Percentiles rank a stretch among this genome's conserved stretches.
phyloP scores from a whole-genome alignment of 192 early-diverging fungal genomes.

The Haplosporangium gracile region DNA sequence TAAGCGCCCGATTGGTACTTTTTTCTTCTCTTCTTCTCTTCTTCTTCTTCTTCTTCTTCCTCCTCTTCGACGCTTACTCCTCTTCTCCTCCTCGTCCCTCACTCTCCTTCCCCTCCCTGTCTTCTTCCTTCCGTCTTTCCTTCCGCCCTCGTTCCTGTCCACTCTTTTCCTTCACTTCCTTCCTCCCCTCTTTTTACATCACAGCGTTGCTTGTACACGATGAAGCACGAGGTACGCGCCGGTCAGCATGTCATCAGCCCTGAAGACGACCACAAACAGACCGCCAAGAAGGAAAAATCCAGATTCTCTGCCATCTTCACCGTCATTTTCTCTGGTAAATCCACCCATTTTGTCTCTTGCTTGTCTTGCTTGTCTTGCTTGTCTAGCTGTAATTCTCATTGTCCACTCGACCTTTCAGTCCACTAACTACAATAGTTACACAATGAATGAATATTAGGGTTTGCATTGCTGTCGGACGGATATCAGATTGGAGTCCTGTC shows the following conservation, averaged over 20 bases:
- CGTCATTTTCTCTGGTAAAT: constrained; percentile 30
- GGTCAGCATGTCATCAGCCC: background rate
- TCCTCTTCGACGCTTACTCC: background rate
- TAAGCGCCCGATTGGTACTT: too few relatives aligned
- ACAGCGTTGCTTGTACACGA: background rate
- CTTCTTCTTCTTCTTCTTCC: background rate
- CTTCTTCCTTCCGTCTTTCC: background rate
- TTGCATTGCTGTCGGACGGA: constrained; percentile 64
- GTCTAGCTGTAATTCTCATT: background rate
- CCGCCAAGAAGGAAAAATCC: constrained; percentile 7
- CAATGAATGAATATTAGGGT: background rate
- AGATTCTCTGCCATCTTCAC: constrained; percentile 27
- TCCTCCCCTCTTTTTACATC: background rate
- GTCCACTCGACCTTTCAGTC: too few relatives aligned
- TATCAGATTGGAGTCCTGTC: constrained; percentile 64
- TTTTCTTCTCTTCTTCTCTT: background rate
- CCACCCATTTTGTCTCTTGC: background rate
- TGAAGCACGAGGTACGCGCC: background rate
- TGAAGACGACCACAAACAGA: background rate
- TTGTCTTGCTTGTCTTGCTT: background rate
- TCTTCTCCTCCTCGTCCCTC: background rate
- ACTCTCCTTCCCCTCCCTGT: background rate
- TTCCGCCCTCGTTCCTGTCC: background rate
- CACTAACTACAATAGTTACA: background rate
- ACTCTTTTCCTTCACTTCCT: background rate